Percentiles rank a stretch among this genome's conserved stretches.
These are phyloP conservation scores for Haplosporangium sp. DNA, from an alignment of 371 early-diverging fungal genomes.

Conservation along the genomic window DNA sequence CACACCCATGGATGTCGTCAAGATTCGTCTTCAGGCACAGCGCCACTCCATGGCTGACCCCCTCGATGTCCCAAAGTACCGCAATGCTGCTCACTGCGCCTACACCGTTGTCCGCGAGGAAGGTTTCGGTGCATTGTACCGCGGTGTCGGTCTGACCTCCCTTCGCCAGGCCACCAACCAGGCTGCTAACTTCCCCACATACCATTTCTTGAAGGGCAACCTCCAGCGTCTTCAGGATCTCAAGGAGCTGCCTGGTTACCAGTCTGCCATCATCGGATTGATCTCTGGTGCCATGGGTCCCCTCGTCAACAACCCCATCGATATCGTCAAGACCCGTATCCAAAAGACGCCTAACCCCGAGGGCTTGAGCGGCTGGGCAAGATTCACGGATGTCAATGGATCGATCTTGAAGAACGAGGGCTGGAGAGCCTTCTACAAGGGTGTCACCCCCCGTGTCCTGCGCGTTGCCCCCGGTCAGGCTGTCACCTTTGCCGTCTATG, in stretches of 20 bases:
- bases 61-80: constrained; percentile 95
- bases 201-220: constrained; percentile 90
- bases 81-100: constrained; percentile 94
- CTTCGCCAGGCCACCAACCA: constrained; percentile 98
- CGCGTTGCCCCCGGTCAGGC: constrained; percentile 93
- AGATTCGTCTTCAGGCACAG: constrained; percentile 97
- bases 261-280: constrained; percentile 91
- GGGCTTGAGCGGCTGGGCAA: constrained; percentile 82
- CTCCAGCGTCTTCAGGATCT: constrained; percentile 74
- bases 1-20: constrained; percentile 97
- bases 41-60: constrained; percentile 97
- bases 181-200: constrained; percentile 98
- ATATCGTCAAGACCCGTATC: constrained; percentile 98
- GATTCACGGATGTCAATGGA: constrained; percentile 80
- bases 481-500: constrained; percentile 90
- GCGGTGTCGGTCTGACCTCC: constrained; percentile 95
- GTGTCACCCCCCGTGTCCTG: constrained; percentile 93
- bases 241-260: constrained; percentile 92
- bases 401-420: constrained; percentile 91
- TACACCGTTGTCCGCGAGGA: constrained; percentile 94
- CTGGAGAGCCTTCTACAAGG: constrained; percentile 94
- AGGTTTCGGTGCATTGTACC: constrained; percentile 90
- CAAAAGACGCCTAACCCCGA: constrained; percentile 80
- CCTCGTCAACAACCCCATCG: constrained; percentile 96
- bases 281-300: constrained; percentile 98